Conservation (phyloP, 345 rosid genomes). For the Brassica juncea region DNA sequence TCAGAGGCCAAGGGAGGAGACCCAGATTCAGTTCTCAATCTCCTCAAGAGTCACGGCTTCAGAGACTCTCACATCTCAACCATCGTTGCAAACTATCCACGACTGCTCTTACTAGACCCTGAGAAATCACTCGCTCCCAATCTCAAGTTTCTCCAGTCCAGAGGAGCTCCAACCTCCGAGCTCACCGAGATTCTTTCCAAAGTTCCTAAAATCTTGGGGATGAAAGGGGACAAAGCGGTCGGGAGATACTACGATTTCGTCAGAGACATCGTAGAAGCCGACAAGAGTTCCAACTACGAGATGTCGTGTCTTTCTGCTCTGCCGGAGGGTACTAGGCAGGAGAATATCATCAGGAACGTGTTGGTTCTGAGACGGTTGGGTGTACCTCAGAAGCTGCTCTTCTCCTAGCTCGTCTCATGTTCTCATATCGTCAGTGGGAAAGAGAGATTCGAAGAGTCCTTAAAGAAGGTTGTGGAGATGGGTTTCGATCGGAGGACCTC, state of each 20-base stretch:
- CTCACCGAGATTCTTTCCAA: not conserved
- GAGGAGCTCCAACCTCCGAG: constrained; percentile 21
- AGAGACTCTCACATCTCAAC: not conserved
- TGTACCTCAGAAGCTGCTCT: constrained; percentile 24
- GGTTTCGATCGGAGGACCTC: constrained; percentile 33
- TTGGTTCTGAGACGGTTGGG: constrained; percentile 28
- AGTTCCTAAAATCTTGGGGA: constrained; percentile 20
- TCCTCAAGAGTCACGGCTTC: not conserved
- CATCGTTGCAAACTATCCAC: constrained; percentile 16
- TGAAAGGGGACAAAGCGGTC: not conserved
- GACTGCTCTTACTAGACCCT: constrained; percentile 9
- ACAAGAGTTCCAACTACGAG: not conserved
- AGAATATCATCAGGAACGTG: constrained; percentile 17
- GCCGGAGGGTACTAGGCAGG: not conserved
- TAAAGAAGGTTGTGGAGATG: constrained; percentile 30
- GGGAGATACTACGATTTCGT: constrained; percentile 25
- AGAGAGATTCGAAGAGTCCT: constrained; percentile 6
- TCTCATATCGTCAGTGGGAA: not conserved
- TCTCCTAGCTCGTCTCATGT: not conserved
- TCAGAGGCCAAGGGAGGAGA: not conserved
- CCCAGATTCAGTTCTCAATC: not conserved
- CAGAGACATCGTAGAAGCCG: not conserved
- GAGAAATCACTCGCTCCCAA: constrained; percentile 39
- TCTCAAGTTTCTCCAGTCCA: not conserved
- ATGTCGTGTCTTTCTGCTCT: not conserved